Evolutionary conservation across 2,329 filamentous ascomycete species (phyloP).

Genomic region (Calonectria leucothoes): DNA sequence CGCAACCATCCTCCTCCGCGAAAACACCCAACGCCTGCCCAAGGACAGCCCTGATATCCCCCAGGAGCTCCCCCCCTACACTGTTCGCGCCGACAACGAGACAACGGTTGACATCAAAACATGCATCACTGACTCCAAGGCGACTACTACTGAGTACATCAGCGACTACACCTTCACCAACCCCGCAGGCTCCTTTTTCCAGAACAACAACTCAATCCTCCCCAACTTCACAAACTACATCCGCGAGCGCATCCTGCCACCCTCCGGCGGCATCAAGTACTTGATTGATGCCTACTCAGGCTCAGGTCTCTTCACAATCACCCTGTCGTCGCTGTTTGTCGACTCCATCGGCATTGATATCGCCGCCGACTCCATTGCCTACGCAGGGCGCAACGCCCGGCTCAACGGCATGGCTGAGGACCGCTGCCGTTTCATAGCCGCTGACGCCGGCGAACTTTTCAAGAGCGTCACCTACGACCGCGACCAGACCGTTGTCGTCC

Average conservation of each 20-base stretch:
- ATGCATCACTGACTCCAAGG: constrained; percentile 89
- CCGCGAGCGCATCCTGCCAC: constrained; percentile 78
- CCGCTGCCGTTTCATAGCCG: constrained; percentile 87
- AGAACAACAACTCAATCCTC: constrained; percentile 99
- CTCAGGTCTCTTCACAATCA: constrained; percentile 96
- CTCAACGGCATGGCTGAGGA: constrained; percentile 77
- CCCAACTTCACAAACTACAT: constrained; percentile 88
- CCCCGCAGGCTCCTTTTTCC: constrained; percentile 95
- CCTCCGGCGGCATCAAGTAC: constrained; percentile 72
- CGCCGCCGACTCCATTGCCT: constrained; percentile 79
- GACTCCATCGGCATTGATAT: constrained; percentile 93
- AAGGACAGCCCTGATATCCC: constrained; percentile 55
- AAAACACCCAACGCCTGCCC: constrained; percentile 78
- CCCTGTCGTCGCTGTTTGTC: constrained; percentile 86
- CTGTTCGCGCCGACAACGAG: constrained; percentile 62
- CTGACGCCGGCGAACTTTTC: constrained; percentile 88
- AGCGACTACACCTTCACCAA: constrained; percentile 88
- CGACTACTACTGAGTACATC: constrained; percentile 87
- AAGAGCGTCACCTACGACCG: constrained; percentile 77
- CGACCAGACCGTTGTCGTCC: constrained; percentile 89
- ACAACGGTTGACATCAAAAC: constrained; percentile 82
- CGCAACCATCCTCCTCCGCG: constrained; percentile 88
- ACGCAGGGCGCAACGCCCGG: constrained; percentile 80
- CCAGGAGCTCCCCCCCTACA: constrained; percentile 45
- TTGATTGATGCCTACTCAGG: constrained; percentile 98